A percentile compares a stretch with the other conserved stretches of the same genome.
Conservation (phyloP, 2,329 filamentous ascomycete species). For the Claviceps digitariae region DNA sequence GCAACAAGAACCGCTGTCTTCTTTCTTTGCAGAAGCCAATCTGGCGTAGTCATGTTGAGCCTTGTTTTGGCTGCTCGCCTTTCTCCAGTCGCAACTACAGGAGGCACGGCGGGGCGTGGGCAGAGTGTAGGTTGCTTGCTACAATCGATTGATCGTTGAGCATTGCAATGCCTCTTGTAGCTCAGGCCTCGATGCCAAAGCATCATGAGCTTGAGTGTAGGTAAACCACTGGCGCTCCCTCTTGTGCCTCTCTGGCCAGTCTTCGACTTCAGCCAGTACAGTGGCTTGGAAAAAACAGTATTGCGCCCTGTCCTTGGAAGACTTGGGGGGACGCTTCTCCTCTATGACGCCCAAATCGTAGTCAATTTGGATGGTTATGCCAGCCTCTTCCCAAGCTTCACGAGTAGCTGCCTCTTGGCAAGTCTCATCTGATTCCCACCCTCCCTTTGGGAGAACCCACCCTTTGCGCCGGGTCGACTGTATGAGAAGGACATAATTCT, state of each 20-base stretch:
- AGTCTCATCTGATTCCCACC: slow-evolving; percentile 91
- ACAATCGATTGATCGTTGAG: slow-evolving; percentile 50
- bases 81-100: not conserved
- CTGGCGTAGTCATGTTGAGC: not conserved
- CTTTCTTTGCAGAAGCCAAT: too few species aligned
- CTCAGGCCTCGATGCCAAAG: slow-evolving; percentile 68
- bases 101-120: not conserved
- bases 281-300: slow-evolving; percentile 79
- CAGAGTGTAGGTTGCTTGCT: slow-evolving; percentile 2
- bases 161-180: slow-evolving; percentile 74
- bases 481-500: slow-evolving; percentile 79
- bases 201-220: slow-evolving; percentile 67
- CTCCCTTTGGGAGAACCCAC: slow-evolving; percentile 96
- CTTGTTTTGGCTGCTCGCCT: not conserved
- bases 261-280: slow-evolving; percentile 70
- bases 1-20: not conserved
- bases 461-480: slow-evolving; percentile 82
- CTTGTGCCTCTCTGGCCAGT: slow-evolving; percentile 94
- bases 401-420: slow-evolving; percentile 73
- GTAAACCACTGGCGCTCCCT: slow-evolving; percentile 81
- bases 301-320: slow-evolving; percentile 45
- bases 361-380: slow-evolving; percentile 73
- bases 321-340: slow-evolving; percentile 71
- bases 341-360: slow-evolving; percentile 77
- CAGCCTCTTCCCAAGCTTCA: slow-evolving; percentile 97